These are phyloP conservation scores for Coemansia sp. DNA, from an alignment of 192 early-diverging fungal genomes.

Conservation along the genomic window DNA sequence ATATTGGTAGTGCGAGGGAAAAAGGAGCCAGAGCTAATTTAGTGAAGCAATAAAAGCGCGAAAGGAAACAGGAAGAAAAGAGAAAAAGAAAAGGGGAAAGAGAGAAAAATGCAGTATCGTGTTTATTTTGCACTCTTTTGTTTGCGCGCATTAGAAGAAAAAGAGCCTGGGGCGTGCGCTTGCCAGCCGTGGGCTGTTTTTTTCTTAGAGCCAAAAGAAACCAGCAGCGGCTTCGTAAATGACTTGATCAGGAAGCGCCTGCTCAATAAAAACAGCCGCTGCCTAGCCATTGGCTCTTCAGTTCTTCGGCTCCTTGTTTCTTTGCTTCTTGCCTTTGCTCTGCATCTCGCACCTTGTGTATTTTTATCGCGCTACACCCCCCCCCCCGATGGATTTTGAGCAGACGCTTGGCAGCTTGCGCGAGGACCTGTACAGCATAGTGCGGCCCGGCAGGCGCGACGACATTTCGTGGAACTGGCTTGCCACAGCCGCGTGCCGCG, in stretches of 20 bases:
- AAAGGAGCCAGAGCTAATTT: neutral
- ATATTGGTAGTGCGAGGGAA: neutral
- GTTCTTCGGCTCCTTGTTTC: neutral
- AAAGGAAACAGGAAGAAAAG: neutral
- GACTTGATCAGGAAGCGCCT: no score
- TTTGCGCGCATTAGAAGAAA: no score
- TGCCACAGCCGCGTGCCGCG: slow-evolving; percentile 3
- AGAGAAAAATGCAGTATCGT: neutral
- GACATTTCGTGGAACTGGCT: slow-evolving; percentile 46
- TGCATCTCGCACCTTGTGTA: neutral
- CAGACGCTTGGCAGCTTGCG: slow-evolving; percentile 17
- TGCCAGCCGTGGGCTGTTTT: no score
- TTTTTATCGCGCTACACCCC: neutral
- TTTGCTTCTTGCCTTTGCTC: neutral
- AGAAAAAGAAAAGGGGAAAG: slow-evolving; percentile 1
- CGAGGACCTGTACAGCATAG: slow-evolving; percentile 20
- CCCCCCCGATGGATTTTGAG: slow-evolving; percentile 28
- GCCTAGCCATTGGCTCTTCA: no score
- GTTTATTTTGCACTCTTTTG: no score
- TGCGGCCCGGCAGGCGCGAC: slow-evolving; percentile 4
- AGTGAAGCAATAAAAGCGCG: neutral
- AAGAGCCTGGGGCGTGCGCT: no score
- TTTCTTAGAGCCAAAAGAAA: no score
- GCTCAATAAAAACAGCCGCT: no score
- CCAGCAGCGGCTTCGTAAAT: no score